These are phyloP conservation scores for Suillus subalutaceus DNA, from an alignment of 768 basidiomycete genomes.

Conservation along the genomic window DNA sequence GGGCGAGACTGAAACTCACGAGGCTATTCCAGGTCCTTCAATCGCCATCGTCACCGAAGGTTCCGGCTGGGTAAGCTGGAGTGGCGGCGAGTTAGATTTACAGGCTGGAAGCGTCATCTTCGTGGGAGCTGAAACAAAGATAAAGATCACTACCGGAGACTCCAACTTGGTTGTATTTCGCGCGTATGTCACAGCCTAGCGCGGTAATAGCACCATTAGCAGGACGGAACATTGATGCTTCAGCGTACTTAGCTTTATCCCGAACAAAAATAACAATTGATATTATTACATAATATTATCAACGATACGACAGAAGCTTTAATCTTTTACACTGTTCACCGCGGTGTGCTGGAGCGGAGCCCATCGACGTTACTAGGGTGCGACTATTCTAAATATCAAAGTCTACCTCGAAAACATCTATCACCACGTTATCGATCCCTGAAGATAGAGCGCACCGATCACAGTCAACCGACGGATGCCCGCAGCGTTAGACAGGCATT, in stretches of 20 bases:
- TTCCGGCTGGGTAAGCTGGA: slow-evolving; percentile 58
- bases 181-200: slow-evolving; percentile 27
- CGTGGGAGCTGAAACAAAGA: slow-evolving; percentile 68
- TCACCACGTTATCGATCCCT: not conserved
- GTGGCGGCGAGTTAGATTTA: slow-evolving; percentile 41
- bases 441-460: not conserved
- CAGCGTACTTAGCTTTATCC: not conserved
- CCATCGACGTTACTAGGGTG: no score
- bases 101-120: slow-evolving; percentile 79
- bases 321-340: no score
- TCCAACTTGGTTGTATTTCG: slow-evolving; percentile 28
- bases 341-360: no score
- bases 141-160: slow-evolving; percentile 48
- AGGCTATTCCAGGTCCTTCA: slow-evolving; percentile 79
- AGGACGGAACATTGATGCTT: not conserved
- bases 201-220: no score
- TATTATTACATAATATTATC: not conserved
- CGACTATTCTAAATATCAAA: no score
- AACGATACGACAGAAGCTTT: not conserved
- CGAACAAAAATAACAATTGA: not conserved
- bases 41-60: slow-evolving; percentile 80
- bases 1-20: slow-evolving; percentile 56
- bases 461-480: not conserved
- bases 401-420: not conserved
- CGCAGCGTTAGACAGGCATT: slow-evolving; percentile 56